phyloP scores from a whole-genome alignment of 2,329 filamentous ascomycete species.

The Trichoderma endophyticum region DNA sequence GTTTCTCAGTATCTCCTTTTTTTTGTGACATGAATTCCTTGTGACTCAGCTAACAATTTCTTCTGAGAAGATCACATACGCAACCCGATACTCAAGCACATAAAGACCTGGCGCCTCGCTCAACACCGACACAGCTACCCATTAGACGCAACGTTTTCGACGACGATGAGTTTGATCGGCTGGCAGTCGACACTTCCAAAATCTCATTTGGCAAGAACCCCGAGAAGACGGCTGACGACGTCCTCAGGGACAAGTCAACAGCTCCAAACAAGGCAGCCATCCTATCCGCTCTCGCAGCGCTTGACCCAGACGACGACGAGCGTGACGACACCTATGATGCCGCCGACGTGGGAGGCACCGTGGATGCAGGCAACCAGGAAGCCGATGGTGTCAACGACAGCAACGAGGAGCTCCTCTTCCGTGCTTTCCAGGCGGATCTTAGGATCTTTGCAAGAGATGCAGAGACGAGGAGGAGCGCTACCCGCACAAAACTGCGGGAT shows the following conservation, averaged over 20 bases:
- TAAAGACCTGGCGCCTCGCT: constrained; percentile 51
- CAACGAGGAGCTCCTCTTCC: constrained; percentile 71
- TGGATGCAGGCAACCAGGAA: constrained; percentile 65
- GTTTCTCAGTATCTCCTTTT: constrained; percentile 18
- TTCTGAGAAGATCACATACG: constrained; percentile 28
- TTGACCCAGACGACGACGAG: constrained; percentile 94
- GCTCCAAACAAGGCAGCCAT: constrained; percentile 81
- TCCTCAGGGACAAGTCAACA: constrained; percentile 62
- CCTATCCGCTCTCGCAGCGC: constrained; percentile 79
- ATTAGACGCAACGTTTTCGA: constrained; percentile 73
- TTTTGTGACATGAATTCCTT: not conserved
- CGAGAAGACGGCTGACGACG: constrained; percentile 64
- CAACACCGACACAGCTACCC: constrained; percentile 56
- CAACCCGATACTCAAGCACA: constrained; percentile 23
- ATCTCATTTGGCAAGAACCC: constrained; percentile 76
- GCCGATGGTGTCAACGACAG: constrained; percentile 46
- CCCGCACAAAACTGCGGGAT: constrained; percentile 62
- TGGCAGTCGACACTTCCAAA: constrained; percentile 62
- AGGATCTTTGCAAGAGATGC: constrained; percentile 69
- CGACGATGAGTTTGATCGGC: constrained; percentile 71
- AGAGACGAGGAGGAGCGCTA: constrained; percentile 61
- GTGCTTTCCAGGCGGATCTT: constrained; percentile 62
- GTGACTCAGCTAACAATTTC: constrained; percentile 21
- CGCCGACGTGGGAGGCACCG: constrained; percentile 84
- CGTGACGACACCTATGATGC: constrained; percentile 95